Conservation (phyloP, 805 yeast genomes). For the Starmerella potacharoeniae region DNA sequence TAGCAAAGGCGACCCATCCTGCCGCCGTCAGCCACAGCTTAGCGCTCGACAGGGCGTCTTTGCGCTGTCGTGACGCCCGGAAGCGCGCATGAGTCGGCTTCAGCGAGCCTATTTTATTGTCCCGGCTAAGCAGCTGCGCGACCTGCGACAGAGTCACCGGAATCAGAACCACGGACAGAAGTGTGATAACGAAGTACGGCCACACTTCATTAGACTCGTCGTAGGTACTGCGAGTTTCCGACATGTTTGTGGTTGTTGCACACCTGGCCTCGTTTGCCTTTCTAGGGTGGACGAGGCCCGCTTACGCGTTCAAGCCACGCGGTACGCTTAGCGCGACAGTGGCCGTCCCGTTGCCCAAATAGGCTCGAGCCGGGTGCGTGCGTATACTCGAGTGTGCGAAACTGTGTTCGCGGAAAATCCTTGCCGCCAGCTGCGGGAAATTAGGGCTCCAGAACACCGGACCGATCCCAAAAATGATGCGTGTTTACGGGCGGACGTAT, state of each 20-base stretch:
- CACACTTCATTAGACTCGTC: slow-evolving; percentile 86
- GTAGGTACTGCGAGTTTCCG: slow-evolving; percentile 36
- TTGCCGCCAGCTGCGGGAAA: too few species aligned
- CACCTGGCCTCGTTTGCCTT: not conserved
- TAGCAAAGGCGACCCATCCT: slow-evolving; percentile 54
- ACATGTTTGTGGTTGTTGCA: slow-evolving; percentile 8
- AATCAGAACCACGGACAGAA: slow-evolving; percentile 52
- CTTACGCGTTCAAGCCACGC: not conserved
- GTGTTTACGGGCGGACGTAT: too few species aligned
- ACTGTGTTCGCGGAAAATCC: too few species aligned
- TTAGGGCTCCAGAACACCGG: too few species aligned
- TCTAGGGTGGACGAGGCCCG: not conserved
- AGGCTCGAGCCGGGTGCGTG: too few species aligned
- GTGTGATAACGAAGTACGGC: slow-evolving; percentile 80
- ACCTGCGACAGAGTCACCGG: slow-evolving; percentile 46
- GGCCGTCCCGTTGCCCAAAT: not conserved
- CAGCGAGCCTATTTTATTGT: not conserved
- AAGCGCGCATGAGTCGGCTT: slow-evolving; percentile 8
- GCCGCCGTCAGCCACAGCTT: slow-evolving; percentile 26
- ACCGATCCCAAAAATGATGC: too few species aligned
- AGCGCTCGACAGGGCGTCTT: not conserved
- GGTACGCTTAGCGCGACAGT: not conserved
- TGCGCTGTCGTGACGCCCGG: slow-evolving; percentile 1
- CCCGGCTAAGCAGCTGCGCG: slow-evolving; percentile 10
- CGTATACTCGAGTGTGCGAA: too few species aligned